A percentile compares a stretch with the other conserved stretches of the same genome.
Conservation (phyloP, 352 stramenopile genomes). For the Thalassiosira hispida region DNA sequence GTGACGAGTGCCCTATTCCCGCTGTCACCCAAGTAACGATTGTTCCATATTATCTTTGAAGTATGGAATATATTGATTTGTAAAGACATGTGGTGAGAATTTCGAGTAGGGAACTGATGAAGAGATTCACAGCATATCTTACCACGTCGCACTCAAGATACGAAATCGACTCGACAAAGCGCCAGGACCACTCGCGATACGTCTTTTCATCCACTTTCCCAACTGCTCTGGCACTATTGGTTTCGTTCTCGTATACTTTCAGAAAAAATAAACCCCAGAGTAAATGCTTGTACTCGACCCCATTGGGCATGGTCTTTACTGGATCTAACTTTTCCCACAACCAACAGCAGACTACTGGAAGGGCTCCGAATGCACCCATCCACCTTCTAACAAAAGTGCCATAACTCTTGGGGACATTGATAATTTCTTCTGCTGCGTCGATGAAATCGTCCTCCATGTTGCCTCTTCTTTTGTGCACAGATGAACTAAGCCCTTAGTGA, state of each 20-base stretch:
- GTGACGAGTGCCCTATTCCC: constrained; percentile 24
- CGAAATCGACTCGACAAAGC: constrained; percentile 41
- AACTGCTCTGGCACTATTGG: constrained; percentile 8
- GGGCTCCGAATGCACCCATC: constrained; percentile 22
- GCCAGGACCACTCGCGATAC: constrained; percentile 37
- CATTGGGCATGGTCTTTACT: constrained; percentile 19
- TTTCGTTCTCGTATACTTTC: constrained; percentile 30
- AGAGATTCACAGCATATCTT: constrained; percentile 20
- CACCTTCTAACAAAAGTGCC: too few relatives aligned
- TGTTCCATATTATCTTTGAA: constrained; percentile 37
- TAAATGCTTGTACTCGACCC: constrained; percentile 10
- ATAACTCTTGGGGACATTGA: too few relatives aligned
- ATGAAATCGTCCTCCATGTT: too few relatives aligned
- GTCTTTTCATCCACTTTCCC: constrained; percentile 45
- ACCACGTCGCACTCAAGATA: constrained; percentile 36
- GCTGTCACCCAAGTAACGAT: constrained; percentile 27
- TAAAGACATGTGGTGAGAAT: constrained; percentile 1
- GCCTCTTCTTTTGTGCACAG: too few relatives aligned
- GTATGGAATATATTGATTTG: too few relatives aligned
- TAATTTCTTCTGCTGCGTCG: too few relatives aligned
- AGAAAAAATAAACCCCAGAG: constrained; percentile 30
- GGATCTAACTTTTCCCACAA: constrained; percentile 34
- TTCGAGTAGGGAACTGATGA: not conserved
- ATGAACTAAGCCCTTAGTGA: too few relatives aligned
- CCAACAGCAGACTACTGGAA: constrained; percentile 12